Percentiles rank a stretch among this genome's conserved stretches.
Conservation (phyloP, 495 filamentous ascomycete species). For the Jackrogersella multiformis region DNA sequence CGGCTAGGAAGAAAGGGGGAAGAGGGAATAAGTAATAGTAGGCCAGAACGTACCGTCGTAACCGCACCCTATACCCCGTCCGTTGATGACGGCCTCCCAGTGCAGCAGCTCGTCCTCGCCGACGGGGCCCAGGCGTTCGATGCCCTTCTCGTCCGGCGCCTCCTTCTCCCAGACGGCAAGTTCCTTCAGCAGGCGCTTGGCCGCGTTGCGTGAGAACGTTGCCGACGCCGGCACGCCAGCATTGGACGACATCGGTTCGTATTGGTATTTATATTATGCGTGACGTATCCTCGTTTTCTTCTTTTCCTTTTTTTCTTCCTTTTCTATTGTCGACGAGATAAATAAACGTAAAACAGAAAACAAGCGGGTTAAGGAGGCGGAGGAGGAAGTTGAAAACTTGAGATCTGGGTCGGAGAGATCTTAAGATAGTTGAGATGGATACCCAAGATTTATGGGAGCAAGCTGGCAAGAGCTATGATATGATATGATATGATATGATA, state of each 20-base stretch:
- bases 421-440: not conserved
- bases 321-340: no score
- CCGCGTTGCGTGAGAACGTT: conserved; percentile 45
- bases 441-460: not conserved
- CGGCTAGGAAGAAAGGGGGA: not conserved
- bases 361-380: not conserved
- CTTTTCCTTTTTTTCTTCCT: not conserved
- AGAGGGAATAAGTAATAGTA: conserved; percentile 3
- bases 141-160: conserved; percentile 49
- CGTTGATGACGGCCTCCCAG: conserved; percentile 85
- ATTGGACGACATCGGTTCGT: conserved; percentile 19
- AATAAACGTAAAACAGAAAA: not conserved
- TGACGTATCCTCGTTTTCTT: not conserved
- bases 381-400: not conserved
- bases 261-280: not conserved
- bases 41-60: conserved; percentile 70
- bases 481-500: conserved; percentile 5
- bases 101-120: conserved; percentile 73
- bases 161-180: conserved; percentile 54
- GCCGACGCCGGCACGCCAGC: conserved; percentile 5
- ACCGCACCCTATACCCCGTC: conserved; percentile 65
- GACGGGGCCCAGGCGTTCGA: conserved; percentile 72
- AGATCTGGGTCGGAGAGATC: not conserved
- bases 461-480: conserved; percentile 6
- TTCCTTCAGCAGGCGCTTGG: conserved; percentile 56